Conservation (phyloP, 176 grass and related monocot genomes). For the Oryza australiensis region DNA sequence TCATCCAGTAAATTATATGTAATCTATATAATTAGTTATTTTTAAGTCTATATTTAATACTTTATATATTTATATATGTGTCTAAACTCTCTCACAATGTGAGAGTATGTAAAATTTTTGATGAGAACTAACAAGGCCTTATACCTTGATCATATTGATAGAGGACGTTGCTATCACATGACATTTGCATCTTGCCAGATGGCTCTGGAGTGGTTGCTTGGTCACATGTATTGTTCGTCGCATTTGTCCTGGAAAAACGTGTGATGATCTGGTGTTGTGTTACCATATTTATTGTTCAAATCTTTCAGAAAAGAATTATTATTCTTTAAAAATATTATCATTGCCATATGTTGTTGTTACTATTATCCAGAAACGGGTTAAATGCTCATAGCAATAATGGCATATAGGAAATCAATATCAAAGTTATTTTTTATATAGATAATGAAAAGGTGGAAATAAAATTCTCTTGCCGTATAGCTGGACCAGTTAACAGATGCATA, state of each 20-base stretch:
- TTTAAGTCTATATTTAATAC: too few relatives aligned
- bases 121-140: too few relatives aligned
- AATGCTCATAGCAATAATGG: background rate
- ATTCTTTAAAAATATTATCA: background rate
- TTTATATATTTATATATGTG: too few relatives aligned
- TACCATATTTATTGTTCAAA: background rate
- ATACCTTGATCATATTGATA: background rate
- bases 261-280: background rate
- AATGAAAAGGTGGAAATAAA: background rate
- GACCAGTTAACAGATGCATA: too few relatives aligned
- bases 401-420: background rate
- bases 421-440: too few relatives aligned
- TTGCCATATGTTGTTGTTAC: background rate
- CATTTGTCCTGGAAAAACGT: background rate
- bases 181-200: constrained; percentile 7
- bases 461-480: too few relatives aligned
- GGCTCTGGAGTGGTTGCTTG: constrained; percentile 2
- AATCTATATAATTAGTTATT: too few relatives aligned
- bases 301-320: background rate
- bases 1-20: too few relatives aligned
- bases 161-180: constrained; percentile 35
- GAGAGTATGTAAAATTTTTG: too few relatives aligned
- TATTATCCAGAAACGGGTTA: background rate
- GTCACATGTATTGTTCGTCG: constrained; percentile 19
- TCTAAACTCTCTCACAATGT: too few relatives aligned